Evolutionary conservation across 306 rosid genomes (phyloP), one percentile per base, ranked within the genome.

Genomic region (Castanea mollissima): DNA sequence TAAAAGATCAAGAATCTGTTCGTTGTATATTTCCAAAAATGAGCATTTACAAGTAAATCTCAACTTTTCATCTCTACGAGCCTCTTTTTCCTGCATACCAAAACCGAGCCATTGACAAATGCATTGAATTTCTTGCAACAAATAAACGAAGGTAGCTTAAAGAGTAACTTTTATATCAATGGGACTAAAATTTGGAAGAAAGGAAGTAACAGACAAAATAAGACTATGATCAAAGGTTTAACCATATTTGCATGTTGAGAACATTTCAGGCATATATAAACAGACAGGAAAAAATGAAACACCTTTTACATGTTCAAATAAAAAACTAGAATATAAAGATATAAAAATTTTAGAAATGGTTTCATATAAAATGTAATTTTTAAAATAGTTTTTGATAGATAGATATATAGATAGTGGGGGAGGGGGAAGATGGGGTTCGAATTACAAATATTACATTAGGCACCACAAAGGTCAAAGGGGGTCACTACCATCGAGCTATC

Each of bases 1-100:
- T 83, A 95, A 78, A 73, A 95, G 99, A 88, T 95, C 99, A 81
- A 95, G 94, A 80, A 95, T 95, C 54, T 93, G 99, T 83, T 95
- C 99, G 1, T 95, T 95, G 90, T 95, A 95, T 81, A 95, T 95
- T 85, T 95, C 99, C 84, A 95, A 76, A 83, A 95, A 95, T 77
- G 99, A 95, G 83, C 97, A 89, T 88, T 91, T 95, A 80, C 99
- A 91, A 6, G 90, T 83, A 82, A 86, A 95, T 87, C 85, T 93
- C 80, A 95, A 83, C 82, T 91, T 93, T 65, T 95, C 99, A 57
- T 95, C 98, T 85, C 92, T 90, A 6, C 97, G 91, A 21, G 67
- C 89, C 80, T 95, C 98, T 89, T 91, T 95, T 80, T 95, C 99
- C 99, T 95, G 89, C 21, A 55, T 59, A 60, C 54, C 71, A 83